phyloP scores from a whole-genome alignment of 164 flowering plant genomes.

The Aristolochia contorta region DNA sequence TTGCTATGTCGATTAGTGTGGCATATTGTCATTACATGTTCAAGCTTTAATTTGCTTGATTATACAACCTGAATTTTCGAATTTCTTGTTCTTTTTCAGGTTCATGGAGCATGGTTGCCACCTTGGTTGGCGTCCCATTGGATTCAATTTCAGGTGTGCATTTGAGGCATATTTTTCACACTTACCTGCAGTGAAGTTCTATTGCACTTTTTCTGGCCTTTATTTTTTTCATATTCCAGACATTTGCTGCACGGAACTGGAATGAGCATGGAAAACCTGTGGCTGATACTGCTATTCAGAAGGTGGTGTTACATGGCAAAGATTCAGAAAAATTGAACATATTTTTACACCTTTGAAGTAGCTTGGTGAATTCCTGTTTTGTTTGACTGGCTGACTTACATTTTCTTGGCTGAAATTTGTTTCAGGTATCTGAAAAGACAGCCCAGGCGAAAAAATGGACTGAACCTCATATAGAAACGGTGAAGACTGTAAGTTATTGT shows the following conservation, averaged over 20 bases:
- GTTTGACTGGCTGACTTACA: no score
- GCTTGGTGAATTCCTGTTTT: no score
- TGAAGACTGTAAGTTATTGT: conserved; percentile 55
- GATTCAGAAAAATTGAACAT: no score
- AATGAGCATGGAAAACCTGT: conserved; percentile 35
- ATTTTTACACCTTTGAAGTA: background rate
- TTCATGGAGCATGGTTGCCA: conserved; percentile 94
- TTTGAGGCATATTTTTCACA: background rate
- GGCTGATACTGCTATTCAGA: conserved; percentile 23
- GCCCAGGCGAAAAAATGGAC: conserved; percentile 66
- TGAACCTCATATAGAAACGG: conserved; percentile 64
- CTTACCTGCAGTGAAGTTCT: background rate
- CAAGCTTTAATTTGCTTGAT: background rate
- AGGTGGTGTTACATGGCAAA: conserved; percentile 15
- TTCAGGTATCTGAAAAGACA: conserved; percentile 61
- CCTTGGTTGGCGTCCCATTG: conserved; percentile 74
- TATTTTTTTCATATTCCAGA: conserved; percentile 21
- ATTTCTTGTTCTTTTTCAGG: conserved; percentile 29
- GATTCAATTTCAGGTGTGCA: conserved; percentile 43
- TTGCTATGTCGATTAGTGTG: no score
- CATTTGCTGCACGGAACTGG: conserved; percentile 27
- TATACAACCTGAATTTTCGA: background rate
- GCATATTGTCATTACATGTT: no score
- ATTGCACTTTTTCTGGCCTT: background rate
- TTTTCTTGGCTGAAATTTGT: conserved; percentile 4